Evolutionary conservation across 1,139 yeast species (phyloP).

Genomic region (Yamadazyma mexicana): DNA sequence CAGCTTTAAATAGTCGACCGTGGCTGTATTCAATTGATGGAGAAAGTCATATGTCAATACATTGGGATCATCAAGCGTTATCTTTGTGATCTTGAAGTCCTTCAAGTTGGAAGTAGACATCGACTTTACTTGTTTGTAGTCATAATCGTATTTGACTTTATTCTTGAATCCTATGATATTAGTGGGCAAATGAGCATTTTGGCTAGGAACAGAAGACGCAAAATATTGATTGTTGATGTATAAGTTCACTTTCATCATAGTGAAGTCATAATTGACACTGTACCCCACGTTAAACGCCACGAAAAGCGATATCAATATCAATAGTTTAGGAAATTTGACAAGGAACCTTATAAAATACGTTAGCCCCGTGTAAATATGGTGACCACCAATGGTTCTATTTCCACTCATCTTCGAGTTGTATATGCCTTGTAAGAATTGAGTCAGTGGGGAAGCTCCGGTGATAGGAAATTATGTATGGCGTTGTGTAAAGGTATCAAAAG

Average conservation of each 20-base stretch:
- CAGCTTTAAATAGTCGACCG: slow-evolving; percentile 3
- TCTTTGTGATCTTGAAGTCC: slow-evolving; percentile 5
- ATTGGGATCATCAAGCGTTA: slow-evolving; percentile 13
- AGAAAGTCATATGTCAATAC: slow-evolving; percentile 20
- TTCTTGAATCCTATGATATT: slow-evolving; percentile 4
- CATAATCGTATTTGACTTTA: slow-evolving; percentile 4
- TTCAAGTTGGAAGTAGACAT: slow-evolving; percentile 5
- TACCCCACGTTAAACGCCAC: slow-evolving; percentile 53
- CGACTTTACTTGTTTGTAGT: slow-evolving; percentile 4
- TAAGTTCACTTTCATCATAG: slow-evolving; percentile 18
- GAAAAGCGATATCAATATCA: slow-evolving; percentile 53
- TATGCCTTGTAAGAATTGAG: no score
- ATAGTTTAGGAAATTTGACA: slow-evolving; percentile 11
- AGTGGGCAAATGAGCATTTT: slow-evolving; percentile 1
- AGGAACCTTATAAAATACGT: slow-evolving; percentile 3
- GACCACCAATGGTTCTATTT: background rate
- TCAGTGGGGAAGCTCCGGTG: no score
- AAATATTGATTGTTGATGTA: slow-evolving; percentile 2
- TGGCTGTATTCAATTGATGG: slow-evolving; percentile 4
- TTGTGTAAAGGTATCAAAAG: no score
- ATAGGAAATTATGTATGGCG: no score
- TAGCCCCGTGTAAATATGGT: slow-evolving; percentile 1
- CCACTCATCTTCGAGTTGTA: background rate
- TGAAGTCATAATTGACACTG: slow-evolving; percentile 24
- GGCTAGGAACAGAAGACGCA: background rate